Evolutionary conservation across 345 rosid genomes (phyloP).

Genomic region (Eucalyptus globulus): DNA sequence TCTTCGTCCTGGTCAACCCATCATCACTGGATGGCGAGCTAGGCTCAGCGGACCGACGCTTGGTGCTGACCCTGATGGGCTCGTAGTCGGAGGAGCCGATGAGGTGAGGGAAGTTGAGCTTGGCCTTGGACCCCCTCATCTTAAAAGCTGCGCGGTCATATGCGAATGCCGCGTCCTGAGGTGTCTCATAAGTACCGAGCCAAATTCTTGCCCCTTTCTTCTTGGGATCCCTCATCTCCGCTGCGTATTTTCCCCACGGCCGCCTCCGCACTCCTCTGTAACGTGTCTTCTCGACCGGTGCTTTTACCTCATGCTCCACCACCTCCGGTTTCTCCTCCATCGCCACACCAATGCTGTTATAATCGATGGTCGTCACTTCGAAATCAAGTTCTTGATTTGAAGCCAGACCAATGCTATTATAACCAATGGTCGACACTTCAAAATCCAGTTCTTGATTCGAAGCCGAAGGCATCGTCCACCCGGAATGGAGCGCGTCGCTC

Average conservation of each 20-base stretch:
- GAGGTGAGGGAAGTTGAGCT: constrained; percentile 28
- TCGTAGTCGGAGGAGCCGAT: constrained; percentile 14
- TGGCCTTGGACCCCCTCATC: constrained; percentile 32
- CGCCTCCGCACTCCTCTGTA: constrained; percentile 36
- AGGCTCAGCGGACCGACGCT: constrained; percentile 16
- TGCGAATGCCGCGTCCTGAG: constrained; percentile 39
- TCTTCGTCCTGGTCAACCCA: background rate
- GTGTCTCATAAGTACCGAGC: constrained; percentile 37
- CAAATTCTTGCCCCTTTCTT: constrained; percentile 34
- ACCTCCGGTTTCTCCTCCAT: background rate
- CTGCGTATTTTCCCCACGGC: constrained; percentile 39
- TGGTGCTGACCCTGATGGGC: constrained; percentile 19
- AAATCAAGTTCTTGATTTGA: background rate
- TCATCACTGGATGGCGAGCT: background rate
- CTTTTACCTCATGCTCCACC: background rate
- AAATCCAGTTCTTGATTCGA: background rate
- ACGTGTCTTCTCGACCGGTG: background rate
- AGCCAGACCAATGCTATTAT: background rate
- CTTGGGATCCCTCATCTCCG: constrained; percentile 37
- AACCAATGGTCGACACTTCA: background rate
- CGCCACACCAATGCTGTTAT: background rate
- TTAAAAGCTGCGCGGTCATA: constrained; percentile 30
- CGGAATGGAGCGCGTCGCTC: constrained; percentile 4
- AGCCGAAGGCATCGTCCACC: constrained; percentile 7
- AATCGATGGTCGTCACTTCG: background rate